phyloP scores from a whole-genome alignment of 2,329 filamentous ascomycete genomes.

The Arachnopeziza araneosa region DNA sequence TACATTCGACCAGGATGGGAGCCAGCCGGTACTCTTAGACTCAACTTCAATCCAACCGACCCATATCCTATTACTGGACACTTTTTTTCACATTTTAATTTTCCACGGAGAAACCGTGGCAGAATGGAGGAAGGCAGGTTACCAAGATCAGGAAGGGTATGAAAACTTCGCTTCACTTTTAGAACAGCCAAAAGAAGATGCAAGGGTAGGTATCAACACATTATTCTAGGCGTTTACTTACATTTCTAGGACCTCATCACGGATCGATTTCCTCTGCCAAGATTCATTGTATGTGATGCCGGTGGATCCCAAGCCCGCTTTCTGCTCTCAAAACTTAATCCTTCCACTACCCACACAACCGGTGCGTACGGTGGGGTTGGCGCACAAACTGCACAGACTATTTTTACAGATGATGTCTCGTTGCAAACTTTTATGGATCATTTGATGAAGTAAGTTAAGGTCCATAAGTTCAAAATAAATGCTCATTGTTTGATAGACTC shows the following conservation, averaged over 20 bases:
- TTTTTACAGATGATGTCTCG: conserved; percentile 98
- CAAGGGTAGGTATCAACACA: conserved; percentile 58
- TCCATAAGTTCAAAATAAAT: background rate
- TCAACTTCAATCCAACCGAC: conserved; percentile 94
- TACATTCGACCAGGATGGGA: conserved; percentile 91
- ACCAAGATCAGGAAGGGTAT: conserved; percentile 96
- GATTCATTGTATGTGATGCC: conserved; percentile 98
- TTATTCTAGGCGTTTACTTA: conserved; percentile 16
- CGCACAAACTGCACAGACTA: conserved; percentile 85
- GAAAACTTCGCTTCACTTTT: conserved; percentile 88
- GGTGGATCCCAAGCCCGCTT: conserved; percentile 97
- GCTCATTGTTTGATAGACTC: conserved; percentile 37
- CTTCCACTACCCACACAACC: conserved; percentile 92
- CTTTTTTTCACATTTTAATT: conserved; percentile 99
- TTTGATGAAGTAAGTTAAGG: conserved; percentile 84
- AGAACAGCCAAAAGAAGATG: conserved; percentile 93
- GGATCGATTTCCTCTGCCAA: conserved; percentile 94
- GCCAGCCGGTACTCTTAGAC: conserved; percentile 88
- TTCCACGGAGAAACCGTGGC: conserved; percentile 98
- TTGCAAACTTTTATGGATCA: conserved; percentile 99
- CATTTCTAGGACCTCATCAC: conserved; percentile 77
- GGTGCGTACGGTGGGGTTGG: conserved; percentile 86
- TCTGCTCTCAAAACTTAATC: conserved; percentile 93
- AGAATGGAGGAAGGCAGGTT: conserved; percentile 96
- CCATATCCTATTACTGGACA: conserved; percentile 90